Conservation (phyloP, 345 rosid species). For the Sonneratia caseolaris region DNA sequence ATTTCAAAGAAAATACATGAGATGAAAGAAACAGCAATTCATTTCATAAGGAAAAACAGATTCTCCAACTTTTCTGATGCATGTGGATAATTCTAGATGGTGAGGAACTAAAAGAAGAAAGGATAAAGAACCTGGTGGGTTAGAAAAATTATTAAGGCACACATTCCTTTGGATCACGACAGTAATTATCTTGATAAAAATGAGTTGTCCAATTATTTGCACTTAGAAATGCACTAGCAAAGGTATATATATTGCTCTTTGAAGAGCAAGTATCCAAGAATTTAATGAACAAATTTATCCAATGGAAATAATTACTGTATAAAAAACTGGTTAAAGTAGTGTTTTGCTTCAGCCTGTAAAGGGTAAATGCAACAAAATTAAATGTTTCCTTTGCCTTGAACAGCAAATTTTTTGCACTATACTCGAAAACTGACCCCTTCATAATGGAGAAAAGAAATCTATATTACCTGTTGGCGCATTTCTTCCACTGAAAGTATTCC, state of each 20-base stretch:
- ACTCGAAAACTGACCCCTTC: not conserved
- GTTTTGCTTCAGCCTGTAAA: not conserved
- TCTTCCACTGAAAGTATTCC: constrained; percentile 57
- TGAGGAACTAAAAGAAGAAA: not conserved
- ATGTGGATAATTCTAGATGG: not conserved
- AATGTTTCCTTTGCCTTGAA: not conserved
- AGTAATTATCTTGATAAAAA: not conserved
- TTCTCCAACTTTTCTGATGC: not conserved
- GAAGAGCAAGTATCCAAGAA: not conserved
- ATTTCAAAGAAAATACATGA: not conserved
- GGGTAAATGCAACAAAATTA: not conserved
- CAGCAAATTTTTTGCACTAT: not conserved
- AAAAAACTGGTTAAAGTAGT: not conserved
- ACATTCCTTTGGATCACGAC: not conserved
- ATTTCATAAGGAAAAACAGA: not conserved
- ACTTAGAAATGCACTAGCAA: not conserved
- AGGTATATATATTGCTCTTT: not conserved
- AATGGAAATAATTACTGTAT: not conserved
- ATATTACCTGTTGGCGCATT: constrained; percentile 64
- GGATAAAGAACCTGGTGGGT: not conserved
- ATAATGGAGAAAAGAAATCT: not conserved
- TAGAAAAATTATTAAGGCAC: not conserved
- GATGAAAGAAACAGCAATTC: not conserved
- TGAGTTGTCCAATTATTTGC: not conserved
- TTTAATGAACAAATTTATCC: not conserved